phyloP scores from a whole-genome alignment of 1,139 yeast genomes.

The Arxiozyma slooffiae region DNA sequence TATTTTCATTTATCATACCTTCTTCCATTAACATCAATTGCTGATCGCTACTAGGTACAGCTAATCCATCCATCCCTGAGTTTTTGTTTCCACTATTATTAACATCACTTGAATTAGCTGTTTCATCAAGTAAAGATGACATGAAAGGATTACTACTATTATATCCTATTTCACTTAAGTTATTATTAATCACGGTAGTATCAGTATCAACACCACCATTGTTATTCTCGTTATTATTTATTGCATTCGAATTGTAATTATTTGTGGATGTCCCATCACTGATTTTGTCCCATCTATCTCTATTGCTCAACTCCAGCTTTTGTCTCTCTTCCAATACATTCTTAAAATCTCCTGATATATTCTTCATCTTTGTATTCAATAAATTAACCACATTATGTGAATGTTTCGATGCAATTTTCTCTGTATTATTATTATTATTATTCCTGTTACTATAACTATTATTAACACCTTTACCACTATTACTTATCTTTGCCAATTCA shows the following conservation, averaged over 20 bases:
- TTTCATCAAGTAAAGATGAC: conserved; percentile 26
- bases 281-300: conserved; percentile 76
- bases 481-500: conserved; percentile 17
- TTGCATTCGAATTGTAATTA: conserved; percentile 2
- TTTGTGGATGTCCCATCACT: not conserved
- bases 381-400: conserved; percentile 80
- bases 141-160: conserved; percentile 32
- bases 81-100: not conserved
- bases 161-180: conserved; percentile 11
- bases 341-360: conserved; percentile 86
- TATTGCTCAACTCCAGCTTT: conserved; percentile 69
- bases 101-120: conserved; percentile 15
- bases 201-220: not conserved
- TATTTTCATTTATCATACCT: conserved; percentile 35
- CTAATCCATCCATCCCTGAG: conserved; percentile 33
- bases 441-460: conserved; percentile 6
- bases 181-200: too few species aligned
- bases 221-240: conserved; percentile 2
- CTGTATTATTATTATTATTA: conserved; percentile 17
- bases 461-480: conserved; percentile 34
- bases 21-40: conserved; percentile 69
- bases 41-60: conserved; percentile 62
- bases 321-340: conserved; percentile 82
- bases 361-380: conserved; percentile 79
- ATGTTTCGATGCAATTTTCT: conserved; percentile 33